Evolutionary conservation across 768 basidiomycete genomes (phyloP), one percentile per base, ranked within the genome.

Genomic region (Lepiota subincarnata): DNA sequence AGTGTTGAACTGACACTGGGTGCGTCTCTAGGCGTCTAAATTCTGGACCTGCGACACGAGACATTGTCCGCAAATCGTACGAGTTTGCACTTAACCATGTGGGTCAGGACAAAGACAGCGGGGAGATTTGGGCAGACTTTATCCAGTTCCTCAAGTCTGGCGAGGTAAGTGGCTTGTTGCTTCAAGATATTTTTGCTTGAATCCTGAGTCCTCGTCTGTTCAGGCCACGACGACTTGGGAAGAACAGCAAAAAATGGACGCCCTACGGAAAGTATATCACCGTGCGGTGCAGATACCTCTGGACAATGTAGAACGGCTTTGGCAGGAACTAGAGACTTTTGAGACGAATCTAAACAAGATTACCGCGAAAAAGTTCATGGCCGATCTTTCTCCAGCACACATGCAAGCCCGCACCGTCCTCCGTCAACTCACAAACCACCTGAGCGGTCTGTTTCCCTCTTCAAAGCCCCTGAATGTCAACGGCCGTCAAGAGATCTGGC

Each of bases 351-450:
- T 97, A 59, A 98, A 96, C 71, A 86, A 86, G 67, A 87, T 92
- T 57, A 96, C 94, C 31, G 94, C 96, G 12, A 98, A 98, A 69
- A 97, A 98, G 65, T 95, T 98, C 70, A 84, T 98, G 73, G 77
- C 83, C 51, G 95, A 98, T 69, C 79, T 92, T n/a, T 89, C 90
- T 1, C 90, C 93, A 5, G 82, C 87, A 1, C 89, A 98, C 66
- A 95, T 98, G 90, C 94, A 96, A 63, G 96, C 97, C 0, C 86
- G 94, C 12, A 87, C 89, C 0, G 86, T 88, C 1, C 81, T 95
- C 26, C 88, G 90, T 51, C 88, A 93, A 62, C 74, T 99, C 16
- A 73, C 81, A 24, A 81, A 84, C 51, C 82, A 87, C 57, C 78
- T 91, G 39, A 80, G 78, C 8, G 74, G 79, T 0, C 72, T 97